Base-by-base conservation (phyloP, 768 basidiomycete genomes). In the Podaxis sp. region DNA sequence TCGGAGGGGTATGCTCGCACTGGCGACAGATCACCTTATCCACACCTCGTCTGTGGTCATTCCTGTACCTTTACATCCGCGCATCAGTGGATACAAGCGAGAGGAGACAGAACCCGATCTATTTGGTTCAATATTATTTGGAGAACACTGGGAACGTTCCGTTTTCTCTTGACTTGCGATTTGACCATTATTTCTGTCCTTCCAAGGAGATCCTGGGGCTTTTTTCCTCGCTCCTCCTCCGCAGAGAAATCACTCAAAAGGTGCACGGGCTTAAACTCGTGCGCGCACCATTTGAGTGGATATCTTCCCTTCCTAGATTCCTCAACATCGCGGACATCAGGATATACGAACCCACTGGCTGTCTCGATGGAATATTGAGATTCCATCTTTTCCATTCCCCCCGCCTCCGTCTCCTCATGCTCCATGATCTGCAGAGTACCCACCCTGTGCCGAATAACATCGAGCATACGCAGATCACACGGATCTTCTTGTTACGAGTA, bases 1-100 rank as follows among this genome's bases (percentile, higher is more conserved):
- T 59, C 0, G 49, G 48, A 26, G 36, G 51, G 15, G 49, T 59
- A 15, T 59, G 49, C 3, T 51, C 22, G 38, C 33, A 26, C 3
- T 59, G 59, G 59, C 36, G 59, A 17, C 48, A 59, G 22, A n/a
- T 59, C 24, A n/a, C 36, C 12, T 24, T 51, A 17, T 51, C 59
- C 13, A 52, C 33, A 4, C 59, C 59, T 2, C 22, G 12, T 7
- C 49, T 52, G 4, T 59, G 59, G 59, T 39, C 36, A 9, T 36
- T 7, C 13, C 13, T 59, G 36, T 15, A 19, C 13, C 17, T 59
- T 13, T 39, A 8, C 22, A 19, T 59, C 13, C 24, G 9, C 15
- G 13, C n/a, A 8, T 7, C 3, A 9, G 13, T 19, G 54, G 36
- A 22, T 15, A 59, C n/a, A 15, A 19, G 7, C 7, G 44, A 30